Conservation (phyloP, 192 early-diverging fungal genomes). For the Linnemannia hyalina region DNA sequence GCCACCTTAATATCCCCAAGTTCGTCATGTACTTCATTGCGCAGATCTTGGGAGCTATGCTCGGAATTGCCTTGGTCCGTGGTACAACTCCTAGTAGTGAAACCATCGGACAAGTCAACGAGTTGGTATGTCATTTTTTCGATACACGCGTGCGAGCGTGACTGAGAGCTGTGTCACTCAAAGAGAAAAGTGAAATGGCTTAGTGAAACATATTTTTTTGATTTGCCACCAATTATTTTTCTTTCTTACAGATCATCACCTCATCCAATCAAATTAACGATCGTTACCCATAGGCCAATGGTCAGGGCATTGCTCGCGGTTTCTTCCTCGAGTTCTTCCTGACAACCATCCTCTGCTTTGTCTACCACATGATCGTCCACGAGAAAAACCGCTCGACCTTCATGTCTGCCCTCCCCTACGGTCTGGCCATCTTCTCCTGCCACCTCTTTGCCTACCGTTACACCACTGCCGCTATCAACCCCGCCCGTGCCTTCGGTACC, state of each 20-base stretch:
- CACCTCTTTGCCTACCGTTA: constrained; percentile 42
- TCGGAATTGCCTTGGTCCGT: constrained; percentile 56
- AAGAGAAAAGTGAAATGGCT: neutral
- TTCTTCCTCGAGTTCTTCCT: constrained; percentile 56
- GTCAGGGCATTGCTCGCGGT: constrained; percentile 33
- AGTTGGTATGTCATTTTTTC: constrained; percentile 15
- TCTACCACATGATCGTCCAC: constrained; percentile 43
- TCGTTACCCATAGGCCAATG: constrained; percentile 1
- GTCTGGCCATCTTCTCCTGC: constrained; percentile 38
- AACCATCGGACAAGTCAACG: constrained; percentile 20
- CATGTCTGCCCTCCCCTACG: constrained; percentile 40
- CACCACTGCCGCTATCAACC: constrained; percentile 72
- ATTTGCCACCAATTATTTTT: neutral
- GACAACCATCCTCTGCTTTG: constrained; percentile 35
- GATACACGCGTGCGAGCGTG: neutral
- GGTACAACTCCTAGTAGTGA: constrained; percentile 32
- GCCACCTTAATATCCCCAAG: constrained; percentile 59
- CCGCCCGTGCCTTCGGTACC: constrained; percentile 73
- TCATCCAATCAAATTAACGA: neutral
- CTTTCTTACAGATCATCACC: no score
- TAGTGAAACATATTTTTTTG: constrained; percentile 3
- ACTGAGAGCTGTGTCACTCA: neutral
- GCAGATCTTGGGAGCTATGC: constrained; percentile 69
- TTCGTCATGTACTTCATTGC: constrained; percentile 68
- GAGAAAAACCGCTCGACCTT: constrained; percentile 50